Conservation (phyloP, 352 stramenopile species). For the Phytopythium litorale region DNA sequence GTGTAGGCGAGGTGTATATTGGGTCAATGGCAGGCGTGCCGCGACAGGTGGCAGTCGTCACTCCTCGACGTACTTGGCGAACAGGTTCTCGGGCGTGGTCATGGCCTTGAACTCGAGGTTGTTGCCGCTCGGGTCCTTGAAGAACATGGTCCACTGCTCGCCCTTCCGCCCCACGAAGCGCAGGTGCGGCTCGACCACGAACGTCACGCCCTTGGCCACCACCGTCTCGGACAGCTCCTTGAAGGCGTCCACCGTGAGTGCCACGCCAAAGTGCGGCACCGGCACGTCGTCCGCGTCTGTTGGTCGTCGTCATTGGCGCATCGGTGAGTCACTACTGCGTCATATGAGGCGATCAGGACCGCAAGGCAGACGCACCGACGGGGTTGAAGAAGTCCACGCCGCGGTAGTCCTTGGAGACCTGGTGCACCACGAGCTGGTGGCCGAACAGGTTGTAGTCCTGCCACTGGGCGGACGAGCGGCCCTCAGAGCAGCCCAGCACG, state of each 20-base stretch:
- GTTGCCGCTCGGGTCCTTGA: conserved; percentile 97
- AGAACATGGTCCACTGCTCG: conserved; percentile 99
- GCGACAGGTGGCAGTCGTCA: conserved; percentile 16
- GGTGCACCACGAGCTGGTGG: conserved; percentile 87
- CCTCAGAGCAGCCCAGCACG: conserved; percentile 90
- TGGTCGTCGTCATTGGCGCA: not conserved
- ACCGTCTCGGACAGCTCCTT: conserved; percentile 87
- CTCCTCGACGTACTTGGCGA: conserved; percentile 95
- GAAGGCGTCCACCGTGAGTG: conserved; percentile 92
- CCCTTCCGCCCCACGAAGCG: conserved; percentile 93
- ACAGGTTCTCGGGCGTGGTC: conserved; percentile 95
- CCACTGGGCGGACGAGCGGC: conserved; percentile 91
- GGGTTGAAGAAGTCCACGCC: conserved; percentile 95
- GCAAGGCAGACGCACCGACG: conserved; percentile 55
- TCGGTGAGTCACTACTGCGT: not conserved
- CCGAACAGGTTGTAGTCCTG: conserved; percentile 92
- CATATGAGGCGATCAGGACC: not conserved
- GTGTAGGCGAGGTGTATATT: conserved; percentile 1
- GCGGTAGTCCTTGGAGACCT: conserved; percentile 91
- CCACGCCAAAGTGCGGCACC: conserved; percentile 95
- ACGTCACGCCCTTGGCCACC: conserved; percentile 72
- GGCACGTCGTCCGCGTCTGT: conserved; percentile 96
- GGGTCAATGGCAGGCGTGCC: not conserved
- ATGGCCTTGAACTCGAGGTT: conserved; percentile 99
- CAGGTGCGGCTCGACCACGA: conserved; percentile 96